phyloP scores from a whole-genome alignment of 108 stramenopile genomes.

The Skeletonema marinoi region DNA sequence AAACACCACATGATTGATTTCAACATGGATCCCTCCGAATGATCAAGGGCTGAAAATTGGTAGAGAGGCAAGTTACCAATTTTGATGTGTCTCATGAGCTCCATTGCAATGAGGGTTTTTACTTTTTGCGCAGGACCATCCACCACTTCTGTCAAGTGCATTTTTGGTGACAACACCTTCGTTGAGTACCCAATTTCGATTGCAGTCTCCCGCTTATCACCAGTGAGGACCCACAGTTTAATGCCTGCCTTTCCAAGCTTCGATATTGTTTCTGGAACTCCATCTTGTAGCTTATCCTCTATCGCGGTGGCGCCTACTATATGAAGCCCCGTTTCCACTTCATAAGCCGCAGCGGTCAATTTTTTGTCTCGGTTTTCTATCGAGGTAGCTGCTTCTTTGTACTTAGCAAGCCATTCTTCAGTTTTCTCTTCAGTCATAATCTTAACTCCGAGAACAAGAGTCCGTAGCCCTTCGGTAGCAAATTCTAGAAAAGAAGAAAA shows the following conservation, averaged over 20 bases:
- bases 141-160: conserved; percentile 90
- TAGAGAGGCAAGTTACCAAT: conserved; percentile 76
- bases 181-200: conserved; percentile 97
- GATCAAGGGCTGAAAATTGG: conserved; percentile 60
- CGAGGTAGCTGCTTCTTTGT: conserved; percentile 77
- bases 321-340: conserved; percentile 84
- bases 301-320: conserved; percentile 96
- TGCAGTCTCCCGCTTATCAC: conserved; percentile 98
- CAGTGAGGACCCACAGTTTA: conserved; percentile 97
- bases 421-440: conserved; percentile 83
- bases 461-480: conserved; percentile 93
- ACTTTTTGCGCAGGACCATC: conserved; percentile 64
- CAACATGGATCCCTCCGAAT: conserved; percentile 18
- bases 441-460: conserved; percentile 89
- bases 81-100: conserved; percentile 84
- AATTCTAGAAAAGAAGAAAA: conserved; percentile 52
- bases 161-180: conserved; percentile 87
- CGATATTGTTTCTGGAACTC: conserved; percentile 93
- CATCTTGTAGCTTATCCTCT: conserved; percentile 97
- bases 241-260: conserved; percentile 92
- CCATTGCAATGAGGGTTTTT: conserved; percentile 79
- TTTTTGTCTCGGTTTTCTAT: conserved; percentile 76
- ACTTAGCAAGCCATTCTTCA: conserved; percentile 72
- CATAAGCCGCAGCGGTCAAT: conserved; percentile 72
- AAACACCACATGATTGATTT: conserved; percentile 34